Percentiles rank a stretch among this genome's conserved stretches.
Conservation (phyloP, 805 yeast genomes). For the Candida germanica region DNA sequence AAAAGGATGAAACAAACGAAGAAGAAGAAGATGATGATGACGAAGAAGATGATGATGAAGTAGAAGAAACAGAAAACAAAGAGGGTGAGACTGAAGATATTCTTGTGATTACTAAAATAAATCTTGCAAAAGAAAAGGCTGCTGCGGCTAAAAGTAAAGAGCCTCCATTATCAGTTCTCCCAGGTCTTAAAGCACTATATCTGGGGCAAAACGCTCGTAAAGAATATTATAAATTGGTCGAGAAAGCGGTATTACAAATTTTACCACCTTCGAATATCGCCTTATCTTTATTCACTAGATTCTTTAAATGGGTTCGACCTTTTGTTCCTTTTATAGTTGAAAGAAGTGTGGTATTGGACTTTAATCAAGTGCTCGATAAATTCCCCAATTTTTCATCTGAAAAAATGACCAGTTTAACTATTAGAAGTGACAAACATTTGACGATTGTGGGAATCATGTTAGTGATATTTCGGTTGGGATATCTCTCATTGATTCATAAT, state of each 20-base stretch:
- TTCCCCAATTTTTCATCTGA: slow-evolving; percentile 19
- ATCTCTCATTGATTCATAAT: slow-evolving; percentile 37
- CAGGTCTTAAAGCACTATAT: slow-evolving; percentile 22
- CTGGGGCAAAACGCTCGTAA: slow-evolving; percentile 17
- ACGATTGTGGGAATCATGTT: slow-evolving; percentile 27
- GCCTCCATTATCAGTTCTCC: slow-evolving; percentile 11
- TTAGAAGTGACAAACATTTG: slow-evolving; percentile 31
- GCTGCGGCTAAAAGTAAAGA: slow-evolving; percentile 4
- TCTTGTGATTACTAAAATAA: slow-evolving; percentile 26
- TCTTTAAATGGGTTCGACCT: slow-evolving; percentile 39
- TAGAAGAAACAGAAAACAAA: slow-evolving; percentile 10
- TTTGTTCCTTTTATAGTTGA: slow-evolving; percentile 37
- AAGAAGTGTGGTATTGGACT: slow-evolving; percentile 21
- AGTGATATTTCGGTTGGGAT: slow-evolving; percentile 32
- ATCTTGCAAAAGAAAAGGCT: slow-evolving; percentile 13
- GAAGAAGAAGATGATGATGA: slow-evolving; percentile 11
- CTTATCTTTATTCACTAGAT: slow-evolving; percentile 27
- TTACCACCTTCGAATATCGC: slow-evolving; percentile 28
- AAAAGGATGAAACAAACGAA: slow-evolving; percentile 7
- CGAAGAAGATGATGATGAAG: slow-evolving; percentile 12
- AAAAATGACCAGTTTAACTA: slow-evolving; percentile 18
- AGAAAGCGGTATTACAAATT: slow-evolving; percentile 24
- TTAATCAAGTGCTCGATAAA: slow-evolving; percentile 21
- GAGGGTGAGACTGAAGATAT: slow-evolving; percentile 29
- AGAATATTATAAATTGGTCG: slow-evolving; percentile 27